phyloP scores from a whole-genome alignment of 345 rosid genomes.

The Bruguiera parviflora region DNA sequence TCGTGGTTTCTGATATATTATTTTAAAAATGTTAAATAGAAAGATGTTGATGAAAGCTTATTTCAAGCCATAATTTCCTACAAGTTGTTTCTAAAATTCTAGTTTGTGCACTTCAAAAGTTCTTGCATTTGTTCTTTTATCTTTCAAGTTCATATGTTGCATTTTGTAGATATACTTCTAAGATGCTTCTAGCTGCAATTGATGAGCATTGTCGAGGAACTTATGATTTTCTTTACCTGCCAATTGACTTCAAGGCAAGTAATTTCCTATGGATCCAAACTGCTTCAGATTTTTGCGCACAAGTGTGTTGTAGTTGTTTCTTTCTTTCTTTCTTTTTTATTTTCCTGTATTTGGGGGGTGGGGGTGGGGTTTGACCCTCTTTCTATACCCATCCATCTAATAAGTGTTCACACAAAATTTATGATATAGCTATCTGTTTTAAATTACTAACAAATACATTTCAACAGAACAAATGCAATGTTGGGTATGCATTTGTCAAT shows the following conservation, averaged over 20 bases:
- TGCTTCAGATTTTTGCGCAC: neutral
- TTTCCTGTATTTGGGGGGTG: neutral
- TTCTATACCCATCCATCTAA: neutral
- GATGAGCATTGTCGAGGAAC: constrained; percentile 65
- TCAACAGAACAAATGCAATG: constrained; percentile 87
- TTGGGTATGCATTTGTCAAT: constrained; percentile 91
- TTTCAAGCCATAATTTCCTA: neutral
- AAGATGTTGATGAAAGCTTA: neutral
- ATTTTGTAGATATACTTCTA: constrained; percentile 58
- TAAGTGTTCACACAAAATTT: no score
- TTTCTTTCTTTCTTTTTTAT: neutral
- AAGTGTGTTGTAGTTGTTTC: neutral
- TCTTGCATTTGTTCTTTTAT: neutral
- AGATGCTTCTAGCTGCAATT: constrained; percentile 72
- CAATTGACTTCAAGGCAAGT: constrained; percentile 70
- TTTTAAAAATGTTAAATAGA: neutral
- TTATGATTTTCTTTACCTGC: constrained; percentile 63
- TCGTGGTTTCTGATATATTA: no score
- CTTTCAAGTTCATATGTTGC: neutral
- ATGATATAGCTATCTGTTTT: neutral
- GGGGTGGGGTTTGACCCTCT: neutral
- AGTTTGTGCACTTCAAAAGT: neutral
- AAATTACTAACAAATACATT: neutral
- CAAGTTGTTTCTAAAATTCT: neutral
- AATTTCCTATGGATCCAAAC: constrained; percentile 1